Evolutionary conservation across 2,329 filamentous ascomycete species (phyloP).

Genomic region (Dactylellina sp.): DNA sequence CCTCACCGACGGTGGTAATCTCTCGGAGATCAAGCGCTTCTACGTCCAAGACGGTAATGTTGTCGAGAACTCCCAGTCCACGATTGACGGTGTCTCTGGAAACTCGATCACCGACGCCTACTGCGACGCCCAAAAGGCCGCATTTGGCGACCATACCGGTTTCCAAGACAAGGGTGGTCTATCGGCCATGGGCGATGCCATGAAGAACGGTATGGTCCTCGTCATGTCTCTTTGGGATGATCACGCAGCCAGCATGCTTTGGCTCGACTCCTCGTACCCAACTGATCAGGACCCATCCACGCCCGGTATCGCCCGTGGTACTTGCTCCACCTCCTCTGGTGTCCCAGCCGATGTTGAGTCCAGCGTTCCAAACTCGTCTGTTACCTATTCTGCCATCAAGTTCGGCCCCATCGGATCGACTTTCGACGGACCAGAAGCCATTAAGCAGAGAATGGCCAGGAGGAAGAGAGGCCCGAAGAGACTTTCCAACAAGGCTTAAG

Average conservation of each 20-base stretch:
- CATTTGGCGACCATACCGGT: constrained; percentile 43
- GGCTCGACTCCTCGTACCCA: constrained; percentile 70
- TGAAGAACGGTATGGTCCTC: constrained; percentile 57
- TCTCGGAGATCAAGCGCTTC: constrained; percentile 62
- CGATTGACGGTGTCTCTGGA: constrained; percentile 63
- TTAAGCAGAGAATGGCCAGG: constrained; percentile 50
- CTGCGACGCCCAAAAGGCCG: constrained; percentile 54
- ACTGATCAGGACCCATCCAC: constrained; percentile 64
- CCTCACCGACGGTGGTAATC: constrained; percentile 62
- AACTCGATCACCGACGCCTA: constrained; percentile 61
- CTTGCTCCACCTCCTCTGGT: constrained; percentile 69
- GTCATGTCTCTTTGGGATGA: constrained; percentile 66
- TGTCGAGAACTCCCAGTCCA: constrained; percentile 64
- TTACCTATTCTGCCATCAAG: constrained; percentile 72
- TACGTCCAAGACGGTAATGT: constrained; percentile 63
- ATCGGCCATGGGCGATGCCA: constrained; percentile 52
- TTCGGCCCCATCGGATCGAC: constrained; percentile 71
- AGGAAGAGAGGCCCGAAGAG: constrained; percentile 50
- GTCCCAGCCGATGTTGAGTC: constrained; percentile 68
- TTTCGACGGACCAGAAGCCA: constrained; percentile 60
- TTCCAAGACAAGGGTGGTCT: constrained; percentile 56
- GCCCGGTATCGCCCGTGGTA: constrained; percentile 69
- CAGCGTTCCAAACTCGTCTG: constrained; percentile 66
- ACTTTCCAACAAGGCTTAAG: constrained; percentile 25
- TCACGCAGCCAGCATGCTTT: constrained; percentile 72